phyloP scores from a whole-genome alignment of 1,284 basidiomycete species.

The Rhizoctonia solani region DNA sequence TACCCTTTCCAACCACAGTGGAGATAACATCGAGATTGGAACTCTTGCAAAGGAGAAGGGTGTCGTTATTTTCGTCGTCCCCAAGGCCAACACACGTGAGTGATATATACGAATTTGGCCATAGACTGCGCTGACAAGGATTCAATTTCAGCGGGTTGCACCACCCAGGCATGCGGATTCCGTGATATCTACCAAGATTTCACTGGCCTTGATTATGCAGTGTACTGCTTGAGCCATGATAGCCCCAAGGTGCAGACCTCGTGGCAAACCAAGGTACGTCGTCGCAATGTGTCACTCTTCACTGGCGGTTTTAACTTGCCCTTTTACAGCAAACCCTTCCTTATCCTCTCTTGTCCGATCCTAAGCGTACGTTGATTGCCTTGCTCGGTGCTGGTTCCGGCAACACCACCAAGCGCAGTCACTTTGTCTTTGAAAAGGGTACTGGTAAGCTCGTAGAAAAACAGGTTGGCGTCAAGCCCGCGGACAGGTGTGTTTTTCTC shows the following conservation, averaged over 20 bases:
- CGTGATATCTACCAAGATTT: conserved; percentile 82
- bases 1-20: conserved; percentile 77
- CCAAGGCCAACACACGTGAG: conserved; percentile 83
- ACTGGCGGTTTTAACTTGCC: background rate
- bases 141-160: conserved; percentile 77
- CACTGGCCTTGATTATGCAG: conserved; percentile 65
- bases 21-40: conserved; percentile 67
- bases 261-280: conserved; percentile 80
- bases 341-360: conserved; percentile 87
- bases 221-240: conserved; percentile 88
- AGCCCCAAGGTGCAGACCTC: conserved; percentile 74
- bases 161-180: conserved; percentile 86
- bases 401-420: conserved; percentile 83
- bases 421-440: conserved; percentile 88
- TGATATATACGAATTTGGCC: conserved; percentile 38
- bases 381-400: conserved; percentile 74
- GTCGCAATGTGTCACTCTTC: background rate
- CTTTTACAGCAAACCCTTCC: conserved; percentile 70
- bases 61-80: conserved; percentile 80
- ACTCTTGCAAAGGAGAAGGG: conserved; percentile 67
- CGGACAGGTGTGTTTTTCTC: conserved; percentile 62
- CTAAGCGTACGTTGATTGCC: conserved; percentile 75
- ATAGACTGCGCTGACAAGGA: conserved; percentile 15
- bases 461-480: conserved; percentile 81
- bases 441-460: conserved; percentile 79